phyloP scores from a whole-genome alignment of 352 stramenopile species.

The Phytophthora pistaciae region DNA sequence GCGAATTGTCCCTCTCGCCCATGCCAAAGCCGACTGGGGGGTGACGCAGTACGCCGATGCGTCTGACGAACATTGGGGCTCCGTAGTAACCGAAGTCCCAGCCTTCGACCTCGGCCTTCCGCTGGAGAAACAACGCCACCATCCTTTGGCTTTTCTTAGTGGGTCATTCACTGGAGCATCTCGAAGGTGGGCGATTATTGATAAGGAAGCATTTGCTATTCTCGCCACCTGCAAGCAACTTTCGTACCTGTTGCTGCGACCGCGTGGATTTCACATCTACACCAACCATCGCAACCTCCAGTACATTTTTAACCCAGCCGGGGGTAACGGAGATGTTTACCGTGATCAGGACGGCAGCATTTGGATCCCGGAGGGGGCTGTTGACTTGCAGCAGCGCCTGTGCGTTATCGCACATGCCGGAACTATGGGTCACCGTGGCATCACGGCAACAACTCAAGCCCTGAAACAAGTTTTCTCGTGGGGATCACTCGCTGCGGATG shows the following conservation, averaged over 20 bases:
- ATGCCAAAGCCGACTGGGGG: not conserved
- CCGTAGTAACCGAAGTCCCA: constrained; percentile 4
- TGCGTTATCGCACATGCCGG: constrained; percentile 32
- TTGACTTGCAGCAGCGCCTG: constrained; percentile 21
- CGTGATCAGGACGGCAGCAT: not conserved
- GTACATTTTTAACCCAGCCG: constrained; percentile 21
- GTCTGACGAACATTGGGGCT: constrained; percentile 5
- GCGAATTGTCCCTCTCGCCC: constrained; percentile 15
- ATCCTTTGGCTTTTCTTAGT: constrained; percentile 16
- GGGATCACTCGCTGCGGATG: constrained; percentile 22
- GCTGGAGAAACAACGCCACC: constrained; percentile 9
- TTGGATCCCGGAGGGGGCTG: constrained; percentile 13
- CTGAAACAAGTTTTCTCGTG: constrained; percentile 16
- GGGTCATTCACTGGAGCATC: constrained; percentile 7
- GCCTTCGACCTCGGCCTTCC: not conserved
- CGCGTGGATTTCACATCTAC: constrained; percentile 27
- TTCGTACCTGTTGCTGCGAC: constrained; percentile 26
- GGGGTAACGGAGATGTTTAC: constrained; percentile 9
- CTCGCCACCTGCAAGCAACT: constrained; percentile 8
- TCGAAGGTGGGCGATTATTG: constrained; percentile 25
- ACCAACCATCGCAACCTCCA: constrained; percentile 31
- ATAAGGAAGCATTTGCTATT: constrained; percentile 35
- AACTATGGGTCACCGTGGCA: constrained; percentile 28
- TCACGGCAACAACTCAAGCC: not conserved
- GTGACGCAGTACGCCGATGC: constrained; percentile 10